Evolutionary conservation across 371 early-diverging fungal genomes (phyloP).

Genomic region (Encephalitozoon intestinalis): DNA sequence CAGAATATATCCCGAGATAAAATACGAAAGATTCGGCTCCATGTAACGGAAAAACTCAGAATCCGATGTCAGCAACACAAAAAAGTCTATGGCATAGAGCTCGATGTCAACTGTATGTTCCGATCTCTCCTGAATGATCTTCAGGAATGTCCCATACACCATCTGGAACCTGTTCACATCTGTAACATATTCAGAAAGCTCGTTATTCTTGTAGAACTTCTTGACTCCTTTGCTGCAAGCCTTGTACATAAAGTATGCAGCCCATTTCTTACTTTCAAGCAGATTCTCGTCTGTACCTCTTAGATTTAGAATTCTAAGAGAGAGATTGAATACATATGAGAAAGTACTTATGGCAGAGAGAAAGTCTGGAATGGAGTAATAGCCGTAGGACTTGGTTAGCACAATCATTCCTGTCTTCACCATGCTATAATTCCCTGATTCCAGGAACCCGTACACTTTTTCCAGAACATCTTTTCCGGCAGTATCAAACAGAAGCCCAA

Average conservation of each 20-base stretch:
- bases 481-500: constrained; percentile 30
- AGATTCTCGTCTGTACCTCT: constrained; percentile 5
- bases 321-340: constrained; percentile 32
- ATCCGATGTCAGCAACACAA: constrained; percentile 29
- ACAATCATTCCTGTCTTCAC: constrained; percentile 47
- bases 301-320: constrained; percentile 31
- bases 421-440: constrained; percentile 17
- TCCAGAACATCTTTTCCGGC: constrained; percentile 37
- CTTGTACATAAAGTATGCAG: constrained; percentile 50
- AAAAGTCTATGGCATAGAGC: constrained; percentile 34
- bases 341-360: constrained; percentile 24
- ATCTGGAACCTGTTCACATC: constrained; percentile 7
- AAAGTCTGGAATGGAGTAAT: constrained; percentile 55
- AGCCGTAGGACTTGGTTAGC: constrained; percentile 43
- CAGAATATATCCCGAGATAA: constrained; percentile 51
- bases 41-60: constrained; percentile 26
- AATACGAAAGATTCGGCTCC: constrained; percentile 17
- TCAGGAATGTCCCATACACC: constrained; percentile 19
- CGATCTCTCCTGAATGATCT: neutral
- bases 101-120: constrained; percentile 9
- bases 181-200: constrained; percentile 21
- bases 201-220: constrained; percentile 54
- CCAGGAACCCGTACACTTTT: constrained; percentile 13
- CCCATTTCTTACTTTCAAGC: constrained; percentile 51
- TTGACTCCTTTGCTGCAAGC: constrained; percentile 52